Conservation (phyloP, 2,329 filamentous ascomycete genomes). For the Claviceps humidiphila region DNA sequence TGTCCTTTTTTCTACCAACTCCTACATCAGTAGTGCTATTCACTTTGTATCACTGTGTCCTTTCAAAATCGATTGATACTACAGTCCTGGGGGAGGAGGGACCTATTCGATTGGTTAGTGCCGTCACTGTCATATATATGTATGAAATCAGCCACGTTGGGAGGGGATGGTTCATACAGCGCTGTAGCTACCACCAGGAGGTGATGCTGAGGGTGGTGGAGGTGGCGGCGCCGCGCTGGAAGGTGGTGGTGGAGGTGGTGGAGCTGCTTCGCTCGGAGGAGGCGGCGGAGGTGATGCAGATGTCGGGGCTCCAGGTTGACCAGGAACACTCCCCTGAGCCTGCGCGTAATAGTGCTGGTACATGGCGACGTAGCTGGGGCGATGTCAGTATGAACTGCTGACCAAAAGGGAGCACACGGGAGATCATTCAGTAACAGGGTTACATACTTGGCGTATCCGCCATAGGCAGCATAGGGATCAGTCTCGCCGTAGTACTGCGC, state of each 20-base stretch:
- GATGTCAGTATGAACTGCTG: constrained; percentile 10
- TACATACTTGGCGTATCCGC: constrained; percentile 66
- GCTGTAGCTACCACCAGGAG: constrained; percentile 47
- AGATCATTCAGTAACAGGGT: neutral
- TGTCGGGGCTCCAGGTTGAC: constrained; percentile 31
- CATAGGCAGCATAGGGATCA: constrained; percentile 84
- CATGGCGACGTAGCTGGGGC: constrained; percentile 47
- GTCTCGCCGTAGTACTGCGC: constrained; percentile 64
- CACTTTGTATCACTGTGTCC: constrained; percentile 1
- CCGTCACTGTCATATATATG: neutral
- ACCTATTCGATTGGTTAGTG: constrained; percentile 23
- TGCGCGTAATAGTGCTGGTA: constrained; percentile 58
- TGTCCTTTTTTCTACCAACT: neutral
- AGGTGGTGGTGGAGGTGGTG: constrained; percentile 42
- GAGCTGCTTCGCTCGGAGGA: constrained; percentile 44
- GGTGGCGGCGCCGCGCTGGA: constrained; percentile 36
- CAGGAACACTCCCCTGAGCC: constrained; percentile 24
- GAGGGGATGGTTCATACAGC: constrained; percentile 36
- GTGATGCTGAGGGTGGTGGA: constrained; percentile 30
- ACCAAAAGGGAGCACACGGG: neutral
- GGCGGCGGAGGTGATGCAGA: constrained; percentile 45
- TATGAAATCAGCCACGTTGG: neutral
- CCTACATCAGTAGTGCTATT: constrained; percentile 3
- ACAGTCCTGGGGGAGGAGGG: constrained; percentile 44
- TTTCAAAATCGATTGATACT: constrained; percentile 6